These are phyloP conservation scores for Fistulifera solaris DNA, from an alignment of 108 stramenopile species.

Conservation along the genomic window DNA sequence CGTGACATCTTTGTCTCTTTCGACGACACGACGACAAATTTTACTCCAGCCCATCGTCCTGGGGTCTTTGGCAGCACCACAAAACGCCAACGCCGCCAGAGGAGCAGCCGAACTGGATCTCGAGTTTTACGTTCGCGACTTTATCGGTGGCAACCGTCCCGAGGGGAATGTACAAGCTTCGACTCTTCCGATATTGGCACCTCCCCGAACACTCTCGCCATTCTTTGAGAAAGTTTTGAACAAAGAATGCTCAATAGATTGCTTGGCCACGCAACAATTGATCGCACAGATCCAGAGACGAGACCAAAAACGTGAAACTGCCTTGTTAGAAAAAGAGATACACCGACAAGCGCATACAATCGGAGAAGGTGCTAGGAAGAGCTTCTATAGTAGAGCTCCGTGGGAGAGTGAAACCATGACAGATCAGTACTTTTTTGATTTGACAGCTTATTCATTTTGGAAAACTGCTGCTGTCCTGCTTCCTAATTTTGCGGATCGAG, in stretches of 20 bases:
- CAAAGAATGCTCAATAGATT: slow-evolving; percentile 23
- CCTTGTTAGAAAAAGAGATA: slow-evolving; percentile 17
- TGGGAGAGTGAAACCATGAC: slow-evolving; percentile 43
- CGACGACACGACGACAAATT: too few relatives aligned
- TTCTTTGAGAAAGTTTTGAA: slow-evolving; percentile 41
- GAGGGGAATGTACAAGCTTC: slow-evolving; percentile 60
- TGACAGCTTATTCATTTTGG: slow-evolving; percentile 74
- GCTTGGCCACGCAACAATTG: slow-evolving; percentile 17
- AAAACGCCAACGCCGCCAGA: slow-evolving; percentile 32
- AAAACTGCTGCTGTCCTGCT: slow-evolving; percentile 50
- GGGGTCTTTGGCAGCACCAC: too few relatives aligned
- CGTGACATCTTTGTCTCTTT: too few relatives aligned
- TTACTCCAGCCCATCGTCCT: too few relatives aligned
- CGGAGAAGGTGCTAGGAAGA: slow-evolving; percentile 14
- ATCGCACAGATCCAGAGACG: slow-evolving; percentile 10
- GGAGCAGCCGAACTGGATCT: slow-evolving; percentile 82
- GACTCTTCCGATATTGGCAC: slow-evolving; percentile 27
- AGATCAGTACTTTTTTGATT: slow-evolving; percentile 80
- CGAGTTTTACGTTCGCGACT: slow-evolving; percentile 75
- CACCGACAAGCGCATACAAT: too few relatives aligned
- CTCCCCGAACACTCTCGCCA: slow-evolving; percentile 45
- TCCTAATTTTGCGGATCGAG: slow-evolving; percentile 45
- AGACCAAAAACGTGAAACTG: slow-evolving; percentile 6
- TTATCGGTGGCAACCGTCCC: slow-evolving; percentile 55
- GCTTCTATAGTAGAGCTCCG: slow-evolving; percentile 38